Base-by-base conservation (phyloP, 2,329 filamentous ascomycete genomes). In the Colletotrichum chrysophilum region DNA sequence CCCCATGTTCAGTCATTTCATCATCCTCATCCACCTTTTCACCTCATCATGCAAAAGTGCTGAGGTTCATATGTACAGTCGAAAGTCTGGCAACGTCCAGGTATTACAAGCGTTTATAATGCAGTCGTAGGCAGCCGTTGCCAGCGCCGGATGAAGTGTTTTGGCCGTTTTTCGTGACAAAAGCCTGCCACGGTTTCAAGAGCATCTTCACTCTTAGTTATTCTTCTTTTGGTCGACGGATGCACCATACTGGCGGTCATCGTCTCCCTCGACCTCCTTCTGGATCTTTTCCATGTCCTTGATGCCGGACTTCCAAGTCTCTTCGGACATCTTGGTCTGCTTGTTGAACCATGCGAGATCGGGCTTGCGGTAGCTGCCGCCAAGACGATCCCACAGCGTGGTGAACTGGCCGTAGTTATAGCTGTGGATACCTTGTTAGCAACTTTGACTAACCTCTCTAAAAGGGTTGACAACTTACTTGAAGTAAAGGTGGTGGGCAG, bases 351-450 rank as follows among this genome's bases (percentile, higher is more conserved):
- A 88, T 83, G 94, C 94, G 72, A 92, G 89, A 78, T 94, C 94
- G 21, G 94, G 94, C 85, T 93, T 91, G 77, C 93, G 87, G 85
- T 95, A 95, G 80, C 91, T 94, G 70, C 93, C 93, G 52, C 93
- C 92, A 52, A 95, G 83, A 62, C 93, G 90, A 82, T 95, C 94
- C 93, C 93, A 95, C 5, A 95, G 84, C 0, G 94, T 95, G 3
- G 93, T 94, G 84, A 93, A 95, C 81, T 95, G 94, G 30, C 94
- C 94, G 80, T 94, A 95, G 83, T 95, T 95, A 86, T 77, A 79
- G 70, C 78, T 79, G 87, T 94, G 94, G 88, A 95, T 95, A 9
- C 14, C 43, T 26, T 32, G n/a, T 64, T n/a, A 71, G 58, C 24
- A 30, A 9, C n/a, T 16, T 24, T 67, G 9, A 36, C n/a, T n/a